Evolutionary conservation across 345 rosid genomes (phyloP).

Genomic region (Eutrema japonicum): DNA sequence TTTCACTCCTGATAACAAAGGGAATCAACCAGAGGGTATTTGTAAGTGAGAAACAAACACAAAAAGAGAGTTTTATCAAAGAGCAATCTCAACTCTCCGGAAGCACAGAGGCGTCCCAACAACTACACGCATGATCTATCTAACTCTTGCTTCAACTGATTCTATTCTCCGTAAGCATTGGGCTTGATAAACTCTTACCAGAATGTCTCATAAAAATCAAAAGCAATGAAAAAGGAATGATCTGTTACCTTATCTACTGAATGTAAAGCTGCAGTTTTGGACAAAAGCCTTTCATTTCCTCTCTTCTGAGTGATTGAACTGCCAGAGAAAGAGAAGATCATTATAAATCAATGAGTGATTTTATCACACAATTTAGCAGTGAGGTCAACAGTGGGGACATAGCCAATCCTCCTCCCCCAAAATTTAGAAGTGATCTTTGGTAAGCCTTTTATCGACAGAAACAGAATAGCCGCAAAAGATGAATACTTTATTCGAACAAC

Average conservation of each 20-base stretch:
- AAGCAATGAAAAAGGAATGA: background rate
- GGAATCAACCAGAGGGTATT: background rate
- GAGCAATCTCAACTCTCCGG: background rate
- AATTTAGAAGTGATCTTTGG: background rate
- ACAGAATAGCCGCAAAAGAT: slow-evolving; percentile 2
- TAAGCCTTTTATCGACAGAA: background rate
- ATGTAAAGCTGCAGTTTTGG: slow-evolving; percentile 37
- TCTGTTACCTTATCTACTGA: slow-evolving; percentile 30
- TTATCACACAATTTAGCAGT: slow-evolving; percentile 12
- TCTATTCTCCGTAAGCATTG: background rate
- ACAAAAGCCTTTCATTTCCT: slow-evolving; percentile 38
- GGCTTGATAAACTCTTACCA: background rate
- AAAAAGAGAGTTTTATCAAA: background rate
- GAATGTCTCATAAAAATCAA: background rate
- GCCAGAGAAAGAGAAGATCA: slow-evolving; percentile 25
- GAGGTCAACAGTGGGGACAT: background rate
- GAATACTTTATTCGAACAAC: slow-evolving; percentile 21
- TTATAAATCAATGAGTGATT: background rate
- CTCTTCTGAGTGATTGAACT: slow-evolving; percentile 38
- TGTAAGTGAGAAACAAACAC: background rate
- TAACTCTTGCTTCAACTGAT: slow-evolving; percentile 5
- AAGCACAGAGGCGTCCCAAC: slow-evolving; percentile 3
- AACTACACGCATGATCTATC: background rate
- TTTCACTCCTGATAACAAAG: background rate
- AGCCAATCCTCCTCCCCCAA: no score